Evolutionary conservation across 2,329 filamentous ascomycete genomes (phyloP), one percentile per base, ranked within the genome.

Genomic region (Leptographium galeiforme): DNA sequence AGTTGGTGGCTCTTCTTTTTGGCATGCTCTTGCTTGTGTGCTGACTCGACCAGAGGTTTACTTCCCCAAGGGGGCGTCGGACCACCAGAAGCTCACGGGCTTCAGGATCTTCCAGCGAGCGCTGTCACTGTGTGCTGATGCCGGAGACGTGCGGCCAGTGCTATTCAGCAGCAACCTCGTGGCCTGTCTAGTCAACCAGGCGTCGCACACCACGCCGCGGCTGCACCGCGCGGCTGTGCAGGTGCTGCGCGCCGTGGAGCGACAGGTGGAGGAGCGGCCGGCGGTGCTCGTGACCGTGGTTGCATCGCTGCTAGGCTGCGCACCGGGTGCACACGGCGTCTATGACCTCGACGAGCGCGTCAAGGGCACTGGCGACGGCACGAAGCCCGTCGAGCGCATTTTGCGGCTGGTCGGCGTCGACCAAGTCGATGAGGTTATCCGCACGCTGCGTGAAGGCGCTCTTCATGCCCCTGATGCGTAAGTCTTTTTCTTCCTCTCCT

Each of bases 1-100:
- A 72, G 83, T 55, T n/a, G 6, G 33, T 45, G 82, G 72, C 54
- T n/a, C 6, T 13, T 12, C 6, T 39, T 40, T 19, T 32, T 16
- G 2, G 13, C 10, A 6, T 36, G 10, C 16, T 13, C 25, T 18
- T 11, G 19, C 11, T 12, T 36, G 16, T 44, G 8, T 54, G 13
- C 33, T 45, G 61, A 71, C 57, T 19, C 33, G 12, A n/a, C 0
- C 57, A 91, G 87, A 91, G 64, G 85, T 86, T 10, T 75, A 96
- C 4, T 96, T 97, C 64, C 84, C 87, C 7, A 80, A 84, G 54
- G 81, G 78, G 12, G 85, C 90, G 8, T 94, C 89, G 1, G 82
- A 90, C 45, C 88, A 90, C 60, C 85, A 94, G 53, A 97, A 96
- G 67, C 89, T 88, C 62, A 89, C 89, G 67, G 93, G 93, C 0